Evolutionary conservation across 495 filamentous ascomycete species (phyloP), one percentile per base, ranked within the genome.

Genomic region (Elaphomyces granulatus): DNA sequence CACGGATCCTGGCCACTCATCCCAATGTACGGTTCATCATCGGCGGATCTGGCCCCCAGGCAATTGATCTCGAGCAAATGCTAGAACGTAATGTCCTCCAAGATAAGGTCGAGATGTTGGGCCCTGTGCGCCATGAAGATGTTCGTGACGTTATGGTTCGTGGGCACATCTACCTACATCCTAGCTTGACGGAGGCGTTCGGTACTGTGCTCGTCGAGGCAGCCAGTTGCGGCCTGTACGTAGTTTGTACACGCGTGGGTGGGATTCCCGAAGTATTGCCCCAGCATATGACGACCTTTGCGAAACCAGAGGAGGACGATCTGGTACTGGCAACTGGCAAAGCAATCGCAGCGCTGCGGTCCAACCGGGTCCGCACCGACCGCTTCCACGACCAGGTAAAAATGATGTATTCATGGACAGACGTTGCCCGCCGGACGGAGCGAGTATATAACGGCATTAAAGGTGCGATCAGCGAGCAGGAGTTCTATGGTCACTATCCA

Each of bases 121-220:
- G 90, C 12, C 75, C 88, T 3, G 75, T 96, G 17, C 77, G 90
- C 15, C 90, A 98, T 54, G 92, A 96, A 54, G 86, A 96, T 47
- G 90, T 98, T 1, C 77, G 90, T 30, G 83, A 96, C 57, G 88
- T 98, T n/a, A 98, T 98, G 90, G 81, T 94, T 8, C 74, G 85
- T 36, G 90, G 90, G 0, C 87, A 98, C 50, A 92, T 98, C 42
- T 96, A 96, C 56, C 74, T 98, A 0, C 88, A 96, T 55, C 92
- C 90, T 0, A 86, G 79, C 20, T 68, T 98, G 21, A 98, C 90
- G 0, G 90, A 98, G 59, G 90, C 90, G 7, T 98, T 98, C 50
- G 90, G 90, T 2, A 98, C 90, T 0, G 90, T 98, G 16, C 83
- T 98, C 37, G 90, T 98, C 26, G 90, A 98, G 63, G 90, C 90